These are phyloP conservation scores for Phytopythium helicoides DNA, from an alignment of 352 stramenopile genomes.

Conservation along the genomic window DNA sequence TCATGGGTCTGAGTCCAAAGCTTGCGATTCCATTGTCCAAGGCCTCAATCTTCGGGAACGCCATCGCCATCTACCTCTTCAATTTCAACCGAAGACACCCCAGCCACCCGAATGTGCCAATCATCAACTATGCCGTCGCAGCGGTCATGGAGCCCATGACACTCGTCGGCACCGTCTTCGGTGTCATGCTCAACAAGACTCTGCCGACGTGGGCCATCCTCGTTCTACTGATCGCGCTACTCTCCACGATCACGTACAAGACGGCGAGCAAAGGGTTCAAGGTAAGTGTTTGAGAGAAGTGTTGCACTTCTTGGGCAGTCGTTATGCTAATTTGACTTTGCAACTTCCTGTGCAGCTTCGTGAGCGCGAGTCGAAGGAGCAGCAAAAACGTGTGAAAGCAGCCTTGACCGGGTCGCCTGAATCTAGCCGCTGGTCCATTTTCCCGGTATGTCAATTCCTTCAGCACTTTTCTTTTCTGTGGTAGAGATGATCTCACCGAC, in stretches of 20 bases:
- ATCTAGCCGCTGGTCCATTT: constrained; percentile 69
- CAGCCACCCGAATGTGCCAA: constrained; percentile 77
- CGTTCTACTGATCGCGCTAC: constrained; percentile 66
- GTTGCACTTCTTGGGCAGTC: too few relatives aligned
- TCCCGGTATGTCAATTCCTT: constrained; percentile 34
- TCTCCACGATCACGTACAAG: constrained; percentile 77
- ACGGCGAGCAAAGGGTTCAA: constrained; percentile 70
- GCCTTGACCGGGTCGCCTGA: constrained; percentile 55
- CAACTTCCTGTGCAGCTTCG: constrained; percentile 56
- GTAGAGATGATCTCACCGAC: not conserved
- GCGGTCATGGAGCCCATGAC: constrained; percentile 96
- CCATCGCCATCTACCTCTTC: constrained; percentile 93
- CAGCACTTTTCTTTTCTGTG: too few relatives aligned
- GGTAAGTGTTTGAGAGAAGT: too few relatives aligned
- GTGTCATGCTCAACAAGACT: constrained; percentile 82
- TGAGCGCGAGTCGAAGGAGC: constrained; percentile 50
- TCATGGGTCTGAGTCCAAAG: constrained; percentile 93
- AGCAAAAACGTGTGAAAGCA: too few relatives aligned
- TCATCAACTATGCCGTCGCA: constrained; percentile 98
- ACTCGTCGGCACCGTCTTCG: constrained; percentile 74
- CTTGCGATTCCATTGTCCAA: constrained; percentile 97
- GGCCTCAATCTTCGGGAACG: constrained; percentile 96
- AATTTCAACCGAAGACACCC: constrained; percentile 94
- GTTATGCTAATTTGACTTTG: too few relatives aligned
- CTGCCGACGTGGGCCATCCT: constrained; percentile 85